These are phyloP conservation scores for Apophysomyces elegans DNA, from an alignment of 371 early-diverging fungal genomes.

Conservation along the genomic window DNA sequence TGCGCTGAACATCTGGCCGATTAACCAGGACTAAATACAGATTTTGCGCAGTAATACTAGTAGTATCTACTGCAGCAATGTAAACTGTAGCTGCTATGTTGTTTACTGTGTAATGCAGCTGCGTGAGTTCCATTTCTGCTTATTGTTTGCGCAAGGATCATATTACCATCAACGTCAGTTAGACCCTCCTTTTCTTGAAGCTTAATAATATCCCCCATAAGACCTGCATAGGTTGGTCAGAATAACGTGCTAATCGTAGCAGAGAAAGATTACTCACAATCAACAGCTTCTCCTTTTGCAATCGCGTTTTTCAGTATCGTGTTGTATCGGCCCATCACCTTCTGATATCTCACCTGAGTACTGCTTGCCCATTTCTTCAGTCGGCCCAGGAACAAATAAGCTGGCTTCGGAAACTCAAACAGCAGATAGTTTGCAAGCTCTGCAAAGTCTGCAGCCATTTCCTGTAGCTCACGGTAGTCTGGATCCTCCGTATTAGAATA, in stretches of 20 bases:
- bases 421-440: not conserved
- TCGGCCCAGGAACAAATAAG: not conserved
- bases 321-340: slow-evolving; percentile 1
- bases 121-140: not conserved
- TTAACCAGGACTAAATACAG: not conserved
- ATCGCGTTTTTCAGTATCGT: not conserved
- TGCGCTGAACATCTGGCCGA: slow-evolving; percentile 4
- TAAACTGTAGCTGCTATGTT: slow-evolving; percentile 6
- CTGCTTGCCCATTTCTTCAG: not conserved
- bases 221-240: not conserved
- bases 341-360: not conserved
- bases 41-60: not conserved
- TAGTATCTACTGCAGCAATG: slow-evolving; percentile 8
- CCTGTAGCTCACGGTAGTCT: not conserved
- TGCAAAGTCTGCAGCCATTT: not conserved
- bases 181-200: slow-evolving; percentile 13
- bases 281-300: not conserved
- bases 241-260: not conserved
- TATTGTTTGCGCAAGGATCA: not conserved
- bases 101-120: not conserved
- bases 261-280: not conserved
- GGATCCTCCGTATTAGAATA: not conserved
- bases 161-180: slow-evolving; percentile 13
- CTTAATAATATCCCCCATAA: slow-evolving; percentile 1
- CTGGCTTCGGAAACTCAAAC: slow-evolving; percentile 7